Evolutionary conservation across 306 rosid genomes (phyloP), one percentile per base, ranked within the genome.

Genomic region (Begonia masoniana): DNA sequence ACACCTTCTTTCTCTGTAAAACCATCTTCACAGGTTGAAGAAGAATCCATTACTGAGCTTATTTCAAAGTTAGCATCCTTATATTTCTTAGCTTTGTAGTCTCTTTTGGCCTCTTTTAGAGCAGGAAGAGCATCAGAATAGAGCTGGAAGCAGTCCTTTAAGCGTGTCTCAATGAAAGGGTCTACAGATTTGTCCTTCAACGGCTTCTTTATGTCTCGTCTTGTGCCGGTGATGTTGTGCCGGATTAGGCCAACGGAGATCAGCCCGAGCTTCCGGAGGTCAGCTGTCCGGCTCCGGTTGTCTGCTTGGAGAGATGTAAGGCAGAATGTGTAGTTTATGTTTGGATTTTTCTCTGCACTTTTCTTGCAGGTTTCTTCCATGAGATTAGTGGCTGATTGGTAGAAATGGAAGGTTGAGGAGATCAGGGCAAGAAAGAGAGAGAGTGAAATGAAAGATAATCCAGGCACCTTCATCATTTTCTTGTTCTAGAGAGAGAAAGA

Each of bases 21-120:
- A 12, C 95, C 94, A 62, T 84, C 88, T 59, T 84, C 95, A 42
- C 97, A 88, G 1, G 95, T 88, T 0, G 83, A 54, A 0, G 86
- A 57, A 42, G 85, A 82, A 50, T 79, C 95, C 47, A 65, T n/a
- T 12, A 79, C 69, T 0, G 84, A 77, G 12, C 88, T 79, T 14
- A 82, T 26, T 13, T 61, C 57, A 2, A 82, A 14, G 15, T 79
- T 77, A 15, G 68, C 78, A 17, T 75, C 82, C 0, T 2, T 59
- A 35, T 75, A 82, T 15, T 60, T 78, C 60, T 62, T 79, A 4
- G 48, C 43, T 68, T 58, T 77, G 68, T 71, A 88, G 26, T 70
- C 72, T 64, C 62, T 73, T 45, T 61, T 57, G 16, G 77, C 74
- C 15, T 71, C 71, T 65, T 70, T 70, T 17, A 84, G n/a, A 16